phyloP scores from a whole-genome alignment of 108 stramenopile genomes.

The Craspedostauros australis region DNA sequence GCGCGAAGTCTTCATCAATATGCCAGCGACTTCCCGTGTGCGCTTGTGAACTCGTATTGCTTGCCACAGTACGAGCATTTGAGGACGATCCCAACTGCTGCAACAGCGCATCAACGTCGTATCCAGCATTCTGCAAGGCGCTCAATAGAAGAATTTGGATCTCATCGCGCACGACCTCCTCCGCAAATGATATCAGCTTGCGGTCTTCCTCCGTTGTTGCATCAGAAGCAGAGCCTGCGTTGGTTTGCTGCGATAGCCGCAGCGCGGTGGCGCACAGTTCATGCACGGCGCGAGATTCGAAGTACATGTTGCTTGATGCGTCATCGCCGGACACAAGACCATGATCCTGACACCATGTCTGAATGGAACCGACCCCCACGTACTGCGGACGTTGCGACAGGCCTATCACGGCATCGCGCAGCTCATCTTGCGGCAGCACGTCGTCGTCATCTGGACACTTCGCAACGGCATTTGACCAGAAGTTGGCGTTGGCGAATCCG shows the following conservation, averaged over 20 bases:
- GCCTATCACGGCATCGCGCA: not conserved
- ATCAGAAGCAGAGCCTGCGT: no score
- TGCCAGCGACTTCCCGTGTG: not conserved
- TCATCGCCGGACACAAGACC: not conserved
- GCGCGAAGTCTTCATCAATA: slow-evolving; percentile 14
- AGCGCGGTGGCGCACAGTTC: slow-evolving; percentile 14
- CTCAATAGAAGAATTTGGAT: slow-evolving; percentile 11
- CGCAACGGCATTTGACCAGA: slow-evolving; percentile 36
- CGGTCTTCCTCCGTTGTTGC: not conserved
- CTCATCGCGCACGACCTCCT: slow-evolving; percentile 19
- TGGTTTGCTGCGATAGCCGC: slow-evolving; percentile 2
- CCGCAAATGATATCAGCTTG: slow-evolving; percentile 19
- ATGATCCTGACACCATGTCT: slow-evolving; percentile 16
- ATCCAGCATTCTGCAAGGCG: slow-evolving; percentile 24
- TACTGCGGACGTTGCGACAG: not conserved
- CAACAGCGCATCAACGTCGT: not conserved
- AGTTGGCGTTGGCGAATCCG: slow-evolving; percentile 42
- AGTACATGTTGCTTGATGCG: not conserved
- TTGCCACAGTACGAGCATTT: not conserved
- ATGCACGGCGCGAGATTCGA: slow-evolving; percentile 17
- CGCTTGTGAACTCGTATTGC: not conserved
- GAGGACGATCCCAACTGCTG: no score
- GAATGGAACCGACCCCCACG: not conserved
- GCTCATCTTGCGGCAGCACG: slow-evolving; percentile 1
- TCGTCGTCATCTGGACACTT: no score